Percentiles rank a stretch among this genome's conserved stretches.
Conservation (phyloP, 1,139 yeast species). For the Wickerhamiella pararugosa region DNA sequence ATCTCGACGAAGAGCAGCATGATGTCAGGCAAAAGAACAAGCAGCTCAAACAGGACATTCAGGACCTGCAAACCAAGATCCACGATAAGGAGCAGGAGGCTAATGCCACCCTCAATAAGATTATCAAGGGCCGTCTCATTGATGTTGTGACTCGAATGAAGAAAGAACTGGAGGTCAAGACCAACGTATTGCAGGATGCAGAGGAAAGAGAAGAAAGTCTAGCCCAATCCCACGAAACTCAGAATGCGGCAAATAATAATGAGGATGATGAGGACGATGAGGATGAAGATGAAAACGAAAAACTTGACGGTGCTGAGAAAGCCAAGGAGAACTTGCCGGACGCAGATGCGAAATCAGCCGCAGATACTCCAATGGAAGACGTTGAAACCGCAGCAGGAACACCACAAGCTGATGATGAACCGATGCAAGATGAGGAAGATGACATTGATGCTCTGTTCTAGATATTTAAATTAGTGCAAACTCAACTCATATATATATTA, state of each 20-base stretch:
- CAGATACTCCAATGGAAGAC: not conserved
- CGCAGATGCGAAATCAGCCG: not conserved
- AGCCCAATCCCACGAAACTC: constrained; percentile 20
- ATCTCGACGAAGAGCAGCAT: constrained; percentile 26
- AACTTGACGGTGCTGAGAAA: not conserved
- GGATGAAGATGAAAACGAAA: constrained; percentile 22
- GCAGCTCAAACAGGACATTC: constrained; percentile 68
- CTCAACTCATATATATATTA: not conserved
- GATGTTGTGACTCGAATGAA: constrained; percentile 68
- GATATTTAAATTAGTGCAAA: not conserved
- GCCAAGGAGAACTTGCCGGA: not conserved
- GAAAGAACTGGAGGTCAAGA: constrained; percentile 71
- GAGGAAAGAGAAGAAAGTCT: constrained; percentile 23
- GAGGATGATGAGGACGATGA: constrained; percentile 21
- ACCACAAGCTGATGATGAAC: constrained; percentile 20
- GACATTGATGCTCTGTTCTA: constrained; percentile 32
- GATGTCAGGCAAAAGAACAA: constrained; percentile 52
- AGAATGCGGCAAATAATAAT: constrained; percentile 21
- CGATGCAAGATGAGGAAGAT: constrained; percentile 29
- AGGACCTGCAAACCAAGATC: constrained; percentile 69
- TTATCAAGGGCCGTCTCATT: constrained; percentile 74
- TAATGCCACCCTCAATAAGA: constrained; percentile 55
- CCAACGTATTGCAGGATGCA: constrained; percentile 43
- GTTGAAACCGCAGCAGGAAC: not conserved
- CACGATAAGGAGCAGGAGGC: constrained; percentile 61